These are phyloP conservation scores for Picea mariana DNA, from an alignment of 83 land plant species.

Conservation along the genomic window DNA sequence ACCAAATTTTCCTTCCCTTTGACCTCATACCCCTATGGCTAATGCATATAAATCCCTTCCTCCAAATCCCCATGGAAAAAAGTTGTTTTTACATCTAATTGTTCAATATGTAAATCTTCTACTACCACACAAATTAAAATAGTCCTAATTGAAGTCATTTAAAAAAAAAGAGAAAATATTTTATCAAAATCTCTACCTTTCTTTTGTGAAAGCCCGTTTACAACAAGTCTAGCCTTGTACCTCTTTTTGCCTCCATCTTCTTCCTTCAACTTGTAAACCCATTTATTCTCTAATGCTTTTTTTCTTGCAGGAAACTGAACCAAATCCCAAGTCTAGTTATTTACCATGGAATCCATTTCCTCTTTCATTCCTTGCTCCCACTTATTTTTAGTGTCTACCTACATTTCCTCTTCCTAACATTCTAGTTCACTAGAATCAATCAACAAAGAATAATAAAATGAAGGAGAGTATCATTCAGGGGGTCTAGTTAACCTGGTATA, in stretches of 20 bases:
- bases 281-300: too few relatives aligned
- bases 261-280: too few relatives aligned
- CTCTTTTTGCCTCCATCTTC: too few relatives aligned
- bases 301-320: too few relatives aligned
- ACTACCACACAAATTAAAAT: neutral
- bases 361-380: too few relatives aligned
- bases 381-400: neutral
- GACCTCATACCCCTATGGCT: neutral
- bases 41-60: neutral
- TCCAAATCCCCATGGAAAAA: neutral
- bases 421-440: neutral
- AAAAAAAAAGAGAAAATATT: neutral
- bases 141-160: neutral
- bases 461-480: neutral
- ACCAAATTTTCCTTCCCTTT: too few relatives aligned
- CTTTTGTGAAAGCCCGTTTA: neutral
- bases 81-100: neutral
- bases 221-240: neutral
- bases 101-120: neutral
- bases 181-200: neutral
- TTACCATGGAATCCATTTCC: too few relatives aligned
- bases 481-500: too few relatives aligned
- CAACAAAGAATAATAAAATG: neutral
- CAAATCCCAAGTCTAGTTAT: too few relatives aligned
- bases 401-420: neutral